Percentiles rank a stretch among this genome's conserved stretches.
Evolutionary conservation across 768 basidiomycete genomes (phyloP).

Genomic region (Pleurotus tuber-regium): DNA sequence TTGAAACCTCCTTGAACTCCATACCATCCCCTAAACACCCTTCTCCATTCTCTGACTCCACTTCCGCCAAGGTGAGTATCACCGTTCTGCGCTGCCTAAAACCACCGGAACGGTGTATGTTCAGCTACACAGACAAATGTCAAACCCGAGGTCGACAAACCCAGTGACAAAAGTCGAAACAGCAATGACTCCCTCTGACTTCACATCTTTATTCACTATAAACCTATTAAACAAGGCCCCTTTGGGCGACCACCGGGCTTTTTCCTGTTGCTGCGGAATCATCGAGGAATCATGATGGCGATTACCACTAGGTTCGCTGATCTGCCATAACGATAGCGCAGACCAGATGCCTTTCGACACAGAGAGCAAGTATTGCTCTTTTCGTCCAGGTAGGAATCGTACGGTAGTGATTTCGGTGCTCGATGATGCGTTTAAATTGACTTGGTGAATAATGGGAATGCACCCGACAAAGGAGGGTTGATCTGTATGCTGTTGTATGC

Average conservation of each 20-base stretch:
- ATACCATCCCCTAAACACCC: constrained; percentile 16
- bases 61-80: constrained; percentile 26
- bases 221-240: constrained; percentile 53
- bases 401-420: constrained; percentile 50
- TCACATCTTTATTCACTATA: constrained; percentile 43
- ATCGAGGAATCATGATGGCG: constrained; percentile 27
- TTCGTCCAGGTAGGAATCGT: constrained; percentile 47
- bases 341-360: constrained; percentile 65
- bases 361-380: constrained; percentile 44
- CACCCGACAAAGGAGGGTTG: neutral
- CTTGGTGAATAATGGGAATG: constrained; percentile 9
- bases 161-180: constrained; percentile 44
- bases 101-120: no score
- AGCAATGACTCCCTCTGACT: constrained; percentile 47
- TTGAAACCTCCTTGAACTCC: constrained; percentile 28
- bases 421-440: constrained; percentile 29
- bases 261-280: neutral
- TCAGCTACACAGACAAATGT: no score
- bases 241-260: constrained; percentile 48
- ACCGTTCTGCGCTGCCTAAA: constrained; percentile 31
- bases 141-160: constrained; percentile 43
- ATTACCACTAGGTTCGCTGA: constrained; percentile 27
- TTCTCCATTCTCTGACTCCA: neutral
- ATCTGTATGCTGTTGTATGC: neutral
- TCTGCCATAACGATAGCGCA: constrained; percentile 51